Evolutionary conservation across 148 eudicot species (phyloP), one percentile per base, ranked within the genome.

Genomic region (Arctostaphylos glauca): DNA sequence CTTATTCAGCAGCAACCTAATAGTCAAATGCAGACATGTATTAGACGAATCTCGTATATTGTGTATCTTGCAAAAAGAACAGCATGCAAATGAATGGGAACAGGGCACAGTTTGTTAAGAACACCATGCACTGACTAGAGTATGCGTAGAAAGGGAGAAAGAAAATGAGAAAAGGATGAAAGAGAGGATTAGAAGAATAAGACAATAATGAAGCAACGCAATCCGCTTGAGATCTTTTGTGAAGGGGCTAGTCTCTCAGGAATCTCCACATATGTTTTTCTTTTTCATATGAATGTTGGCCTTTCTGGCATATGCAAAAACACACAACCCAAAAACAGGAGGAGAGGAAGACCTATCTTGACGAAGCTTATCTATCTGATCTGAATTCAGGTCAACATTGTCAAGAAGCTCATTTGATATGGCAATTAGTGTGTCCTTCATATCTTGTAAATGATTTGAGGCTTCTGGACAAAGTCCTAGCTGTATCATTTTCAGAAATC

Each of bases 401-500:
- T 96, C 99, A 71, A 96, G 93, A 84, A 96, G 95, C 81, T 96
- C 96, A 90, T 94, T 93, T 71, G 99, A 91, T 83, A 96, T 90
- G 13, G 81, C 87, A 74, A 96, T 92, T 85, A 96, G 84, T 84
- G 25, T 88, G 84, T 96, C 99, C 89, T 96, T 96, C 94, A 92
- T 91, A 54, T 88, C 91, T 88, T 94, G 94, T 79, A 96, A 89
- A 90, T 96, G 99, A 85, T 47, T 86, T 86, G 88, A 80, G 76
- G 91, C 93, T 82, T 94, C 91, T 52, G 92, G 91, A 80, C 99
- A 96, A 74, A 88, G 91, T 83, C 97, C 99, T 72, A 94, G 88
- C 99, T 96, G 91, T 74, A 81, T 54, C 80, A 87, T 73, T 76
- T 80, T 81, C 84, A 88, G 64, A 83, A 83, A 76, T 79, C 62